Percentiles rank a stretch among this genome's conserved stretches.
Conservation (phyloP, 495 filamentous ascomycete genomes). For the Aspergillus panamensis region DNA sequence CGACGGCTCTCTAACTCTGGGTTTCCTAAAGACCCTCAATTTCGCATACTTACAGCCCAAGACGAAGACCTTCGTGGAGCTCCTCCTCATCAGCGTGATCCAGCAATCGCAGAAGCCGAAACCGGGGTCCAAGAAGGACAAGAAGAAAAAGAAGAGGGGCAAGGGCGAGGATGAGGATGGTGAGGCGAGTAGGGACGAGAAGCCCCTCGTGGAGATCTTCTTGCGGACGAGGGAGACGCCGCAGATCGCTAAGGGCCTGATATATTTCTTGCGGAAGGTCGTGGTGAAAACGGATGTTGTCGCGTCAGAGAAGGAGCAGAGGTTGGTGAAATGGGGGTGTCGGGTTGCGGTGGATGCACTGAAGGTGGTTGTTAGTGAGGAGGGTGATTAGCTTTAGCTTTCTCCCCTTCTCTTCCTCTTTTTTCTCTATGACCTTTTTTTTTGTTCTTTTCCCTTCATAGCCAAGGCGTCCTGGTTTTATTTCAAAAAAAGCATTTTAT, state of each 20-base stretch:
- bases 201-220: constrained; percentile 62
- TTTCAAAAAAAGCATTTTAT: neutral
- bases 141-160: constrained; percentile 27
- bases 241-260: constrained; percentile 64
- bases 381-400: neutral
- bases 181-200: constrained; percentile 44
- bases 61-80: constrained; percentile 72
- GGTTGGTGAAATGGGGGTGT: constrained; percentile 66
- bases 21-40: constrained; percentile 72
- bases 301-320: constrained; percentile 55
- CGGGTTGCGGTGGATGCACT: constrained; percentile 59
- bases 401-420: no score
- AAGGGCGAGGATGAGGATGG: constrained; percentile 23
- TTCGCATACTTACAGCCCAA: constrained; percentile 72
- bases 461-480: neutral
- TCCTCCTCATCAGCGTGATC: constrained; percentile 72
- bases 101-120: constrained; percentile 52
- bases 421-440: neutral
- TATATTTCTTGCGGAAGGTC: constrained; percentile 74
- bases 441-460: neutral
- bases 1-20: constrained; percentile 59
- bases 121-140: constrained; percentile 9
- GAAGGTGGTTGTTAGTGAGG: constrained; percentile 41
- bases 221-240: constrained; percentile 54
- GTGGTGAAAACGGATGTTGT: constrained; percentile 72